A percentile compares a stretch with the other conserved stretches of the same genome.
phyloP scores from a whole-genome alignment of 257 asterid species.

The Datura wrightii region DNA sequence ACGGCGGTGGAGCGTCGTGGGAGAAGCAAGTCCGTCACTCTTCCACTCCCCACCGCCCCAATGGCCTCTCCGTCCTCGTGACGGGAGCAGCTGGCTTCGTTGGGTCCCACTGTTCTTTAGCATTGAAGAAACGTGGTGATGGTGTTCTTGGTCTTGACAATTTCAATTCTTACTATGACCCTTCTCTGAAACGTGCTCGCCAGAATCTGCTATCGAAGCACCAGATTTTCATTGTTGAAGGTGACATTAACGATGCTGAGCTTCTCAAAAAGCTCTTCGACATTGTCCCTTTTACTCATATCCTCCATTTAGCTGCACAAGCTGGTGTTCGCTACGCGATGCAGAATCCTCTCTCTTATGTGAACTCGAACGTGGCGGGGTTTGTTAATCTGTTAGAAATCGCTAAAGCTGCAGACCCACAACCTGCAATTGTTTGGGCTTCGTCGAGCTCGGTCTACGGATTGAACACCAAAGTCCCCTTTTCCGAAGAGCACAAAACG shows the following conservation, averaged over 20 bases:
- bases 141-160: slow-evolving; percentile 90
- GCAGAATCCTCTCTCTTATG: slow-evolving; percentile 84
- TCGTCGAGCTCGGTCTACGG: slow-evolving; percentile 92
- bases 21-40: slow-evolving; percentile 86
- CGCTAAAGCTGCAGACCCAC: slow-evolving; percentile 81
- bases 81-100: slow-evolving; percentile 97
- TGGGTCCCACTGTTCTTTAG: slow-evolving; percentile 83
- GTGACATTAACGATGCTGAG: slow-evolving; percentile 70
- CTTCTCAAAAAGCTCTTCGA: slow-evolving; percentile 70
- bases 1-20: slow-evolving; percentile 75
- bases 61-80: slow-evolving; percentile 82
- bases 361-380: slow-evolving; percentile 78
- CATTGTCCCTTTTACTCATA: slow-evolving; percentile 76
- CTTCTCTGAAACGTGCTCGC: slow-evolving; percentile 69
- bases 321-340: slow-evolving; percentile 99
- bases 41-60: slow-evolving; percentile 78
- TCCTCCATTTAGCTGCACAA: slow-evolving; percentile 90
- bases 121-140: slow-evolving; percentile 83
- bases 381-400: slow-evolving; percentile 81
- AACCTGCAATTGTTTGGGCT: slow-evolving; percentile 96
- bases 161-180: slow-evolving; percentile 89
- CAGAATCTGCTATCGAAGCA: slow-evolving; percentile 54
- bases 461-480: slow-evolving; percentile 70
- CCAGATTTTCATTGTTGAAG: slow-evolving; percentile 69
- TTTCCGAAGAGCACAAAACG: slow-evolving; percentile 72